Evolutionary conservation across 306 rosid genomes (phyloP).

Genomic region (Prunus fruticosa): DNA sequence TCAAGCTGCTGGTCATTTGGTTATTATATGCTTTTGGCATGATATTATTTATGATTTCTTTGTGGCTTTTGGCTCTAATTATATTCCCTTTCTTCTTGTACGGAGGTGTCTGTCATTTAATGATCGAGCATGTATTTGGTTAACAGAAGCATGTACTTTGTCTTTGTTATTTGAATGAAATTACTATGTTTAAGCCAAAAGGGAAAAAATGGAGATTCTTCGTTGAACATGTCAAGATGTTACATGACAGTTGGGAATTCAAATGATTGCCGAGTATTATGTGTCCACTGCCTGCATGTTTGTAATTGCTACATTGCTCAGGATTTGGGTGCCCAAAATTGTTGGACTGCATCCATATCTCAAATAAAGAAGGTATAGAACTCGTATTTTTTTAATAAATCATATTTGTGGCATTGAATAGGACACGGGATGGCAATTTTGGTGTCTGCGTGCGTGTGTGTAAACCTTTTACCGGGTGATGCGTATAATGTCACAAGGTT

Average conservation of each 20-base stretch:
- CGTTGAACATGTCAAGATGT: constrained; percentile 22
- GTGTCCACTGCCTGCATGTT: neutral
- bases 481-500: neutral
- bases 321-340: constrained; percentile 21
- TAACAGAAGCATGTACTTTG: too few relatives aligned
- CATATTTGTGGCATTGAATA: neutral
- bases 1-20: too few relatives aligned
- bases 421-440: neutral
- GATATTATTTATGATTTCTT: too few relatives aligned
- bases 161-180: too few relatives aligned
- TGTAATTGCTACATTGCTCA: neutral
- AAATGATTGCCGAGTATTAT: neutral
- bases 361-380: neutral
- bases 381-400: neutral
- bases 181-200: too few relatives aligned
- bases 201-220: constrained; percentile 17
- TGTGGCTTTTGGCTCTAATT: too few relatives aligned
- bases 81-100: too few relatives aligned
- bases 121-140: too few relatives aligned
- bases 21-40: too few relatives aligned
- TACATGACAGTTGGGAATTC: constrained; percentile 17
- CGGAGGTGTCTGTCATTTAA: too few relatives aligned
- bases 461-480: neutral
- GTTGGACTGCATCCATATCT: neutral
- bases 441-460: neutral